Conservation (phyloP, 345 rosid genomes). For the Raphanus raphanistrum region DNA sequence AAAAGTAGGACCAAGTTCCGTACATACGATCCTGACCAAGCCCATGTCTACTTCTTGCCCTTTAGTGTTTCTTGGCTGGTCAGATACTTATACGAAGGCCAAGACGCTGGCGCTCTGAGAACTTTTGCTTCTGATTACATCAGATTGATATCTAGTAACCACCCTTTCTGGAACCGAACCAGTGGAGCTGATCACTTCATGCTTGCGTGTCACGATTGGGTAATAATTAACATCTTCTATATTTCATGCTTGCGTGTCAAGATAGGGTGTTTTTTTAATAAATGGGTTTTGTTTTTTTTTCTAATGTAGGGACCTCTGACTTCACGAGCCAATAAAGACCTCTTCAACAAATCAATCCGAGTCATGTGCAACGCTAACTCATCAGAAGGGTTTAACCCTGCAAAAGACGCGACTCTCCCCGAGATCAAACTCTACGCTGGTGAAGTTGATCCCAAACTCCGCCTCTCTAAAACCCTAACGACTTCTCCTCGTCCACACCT, state of each 20-base stretch:
- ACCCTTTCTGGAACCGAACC: constrained; percentile 78
- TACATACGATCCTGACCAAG: constrained; percentile 52
- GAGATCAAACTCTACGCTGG: constrained; percentile 69
- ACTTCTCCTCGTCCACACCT: constrained; percentile 50
- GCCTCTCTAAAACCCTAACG: constrained; percentile 40
- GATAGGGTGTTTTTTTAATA: not conserved
- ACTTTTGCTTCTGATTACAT: constrained; percentile 73
- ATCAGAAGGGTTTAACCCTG: constrained; percentile 85
- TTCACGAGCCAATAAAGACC: constrained; percentile 48
- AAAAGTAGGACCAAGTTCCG: constrained; percentile 50
- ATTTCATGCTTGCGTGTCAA: not conserved
- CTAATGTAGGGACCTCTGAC: constrained; percentile 70
- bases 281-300: not conserved
- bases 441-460: constrained; percentile 47
- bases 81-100: constrained; percentile 50
- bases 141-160: constrained; percentile 53
- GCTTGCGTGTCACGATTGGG: constrained; percentile 95
- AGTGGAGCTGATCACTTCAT: constrained; percentile 84
- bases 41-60: constrained; percentile 83
- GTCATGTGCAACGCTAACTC: constrained; percentile 92
- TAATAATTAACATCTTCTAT: constrained; percentile 15
- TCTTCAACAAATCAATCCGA: constrained; percentile 68
- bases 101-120: constrained; percentile 47
- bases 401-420: constrained; percentile 73
- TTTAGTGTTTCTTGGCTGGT: constrained; percentile 86